Conservation (phyloP, 2,329 filamentous ascomycete genomes). For the Fusarium xylarioides region DNA sequence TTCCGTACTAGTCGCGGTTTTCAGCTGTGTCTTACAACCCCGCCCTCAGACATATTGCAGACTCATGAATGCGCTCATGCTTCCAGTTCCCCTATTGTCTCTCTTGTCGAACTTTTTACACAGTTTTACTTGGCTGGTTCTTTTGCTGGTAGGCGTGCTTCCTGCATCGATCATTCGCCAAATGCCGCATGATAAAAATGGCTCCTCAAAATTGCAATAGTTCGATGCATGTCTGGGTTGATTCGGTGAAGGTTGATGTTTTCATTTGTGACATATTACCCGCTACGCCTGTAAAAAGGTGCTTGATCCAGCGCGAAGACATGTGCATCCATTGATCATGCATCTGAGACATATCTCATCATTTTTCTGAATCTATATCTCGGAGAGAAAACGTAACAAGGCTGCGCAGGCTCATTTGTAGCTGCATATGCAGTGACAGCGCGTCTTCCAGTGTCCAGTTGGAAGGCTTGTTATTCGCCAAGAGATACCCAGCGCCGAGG, state of each 20-base stretch:
- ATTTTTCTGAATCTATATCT: neutral
- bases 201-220: neutral
- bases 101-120: neutral
- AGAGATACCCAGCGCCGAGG: rapidly evolving
- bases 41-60: too few relatives aligned
- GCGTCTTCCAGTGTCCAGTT: too few relatives aligned
- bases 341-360: neutral
- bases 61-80: too few relatives aligned
- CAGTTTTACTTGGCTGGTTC: rapidly evolving
- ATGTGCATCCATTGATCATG: neutral
- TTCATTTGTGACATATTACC: too few relatives aligned
- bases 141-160: too few relatives aligned
- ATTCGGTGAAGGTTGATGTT: neutral
- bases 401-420: too few relatives aligned
- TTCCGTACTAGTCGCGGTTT: rapidly evolving
- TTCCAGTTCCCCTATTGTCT: too few relatives aligned
- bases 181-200: too few relatives aligned
- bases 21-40: neutral
- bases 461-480: too few relatives aligned
- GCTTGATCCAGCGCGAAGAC: too few relatives aligned
- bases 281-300: rapidly evolving
- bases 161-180: neutral
- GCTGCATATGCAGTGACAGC: neutral
- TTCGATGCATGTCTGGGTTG: neutral
- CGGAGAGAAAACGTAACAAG: neutral